Conservation (phyloP, 2,329 filamentous ascomycete genomes). For the Paecilomyces fulvus region DNA sequence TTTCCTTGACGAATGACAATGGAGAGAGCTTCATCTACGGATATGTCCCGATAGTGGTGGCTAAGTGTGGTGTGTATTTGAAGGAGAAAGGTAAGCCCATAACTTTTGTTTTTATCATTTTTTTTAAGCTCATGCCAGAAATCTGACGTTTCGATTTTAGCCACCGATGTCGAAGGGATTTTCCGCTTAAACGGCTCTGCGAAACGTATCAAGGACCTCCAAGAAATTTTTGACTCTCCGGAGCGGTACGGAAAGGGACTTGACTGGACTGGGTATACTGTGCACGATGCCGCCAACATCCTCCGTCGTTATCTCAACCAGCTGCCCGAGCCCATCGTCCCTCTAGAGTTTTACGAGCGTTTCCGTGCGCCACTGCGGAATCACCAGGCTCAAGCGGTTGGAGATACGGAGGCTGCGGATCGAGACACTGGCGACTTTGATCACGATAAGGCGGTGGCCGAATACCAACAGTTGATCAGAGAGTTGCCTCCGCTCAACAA, state of each 20-base stretch:
- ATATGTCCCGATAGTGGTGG: conserved; percentile 96
- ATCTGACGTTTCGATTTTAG: conserved; percentile 42
- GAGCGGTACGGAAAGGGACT: conserved; percentile 94
- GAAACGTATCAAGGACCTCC: conserved; percentile 96
- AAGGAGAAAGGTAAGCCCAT: conserved; percentile 79
- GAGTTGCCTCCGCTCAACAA: conserved; percentile 87
- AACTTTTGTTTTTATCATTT: too few species aligned
- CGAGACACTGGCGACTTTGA: conserved; percentile 67
- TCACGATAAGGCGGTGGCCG: conserved; percentile 64
- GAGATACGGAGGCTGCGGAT: conserved; percentile 54
- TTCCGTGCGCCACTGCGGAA: conserved; percentile 75
- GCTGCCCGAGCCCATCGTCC: conserved; percentile 92
- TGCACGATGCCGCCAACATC: conserved; percentile 96
- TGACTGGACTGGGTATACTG: conserved; percentile 95
- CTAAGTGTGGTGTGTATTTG: conserved; percentile 92
- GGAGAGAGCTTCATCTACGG: conserved; percentile 97
- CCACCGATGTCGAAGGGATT: conserved; percentile 90
- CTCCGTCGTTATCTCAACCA: conserved; percentile 92
- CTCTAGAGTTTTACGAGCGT: conserved; percentile 81
- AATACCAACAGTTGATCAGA: conserved; percentile 85
- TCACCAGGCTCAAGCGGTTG: conserved; percentile 61
- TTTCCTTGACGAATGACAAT: conserved; percentile 85
- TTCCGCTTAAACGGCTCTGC: conserved; percentile 94
- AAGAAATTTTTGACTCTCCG: conserved; percentile 84
- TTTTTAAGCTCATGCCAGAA: neutral